Base-by-base conservation (phyloP, 495 filamentous ascomycete species). In the Aspergillus sparsus region DNA sequence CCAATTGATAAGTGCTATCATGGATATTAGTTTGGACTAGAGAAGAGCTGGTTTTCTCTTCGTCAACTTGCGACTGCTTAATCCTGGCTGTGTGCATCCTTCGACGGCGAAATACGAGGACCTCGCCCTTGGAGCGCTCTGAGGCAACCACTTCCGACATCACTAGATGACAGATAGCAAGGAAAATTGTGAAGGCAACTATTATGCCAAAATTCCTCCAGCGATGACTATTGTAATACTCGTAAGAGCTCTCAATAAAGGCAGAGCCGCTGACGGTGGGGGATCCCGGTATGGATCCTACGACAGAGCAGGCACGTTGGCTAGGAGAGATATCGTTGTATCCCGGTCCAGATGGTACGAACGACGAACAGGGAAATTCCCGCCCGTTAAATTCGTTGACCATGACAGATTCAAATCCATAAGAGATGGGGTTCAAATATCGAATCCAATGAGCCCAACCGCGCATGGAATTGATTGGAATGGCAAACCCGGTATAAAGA, bases 361-460 rank as follows among this genome's bases (percentile, higher is more conserved):
- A 77, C 1, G 80, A 84, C 0, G 74, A 86, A 65, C 88, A 92
- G 1, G 82, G 61, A 52, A 80, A 74, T 9, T 72, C 49, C 1
- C 75, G 67, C 27, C 67, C 72, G 66, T 80, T 68, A 55, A 88
- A 85, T 64, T 91, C 88, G 52, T 78, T 78, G 21, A 70, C 62
- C 67, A 78, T 67, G 1, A 78, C 35, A 21, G 63, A 52, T 49
- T 78, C 75, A 45, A 76, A 78, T 5, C 60, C 70, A 58, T 77
- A 65, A 11, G 55, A 61, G 27, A 94, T 80, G 10, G 91, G 91
- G 62, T 94, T 85, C 7, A 95, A 68, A 61, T 90, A 94, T 42
- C 61, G 64, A n/a, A 75, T 69, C 69, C 70, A 74, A 11, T 49
- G 57, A 52, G 76, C 71, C 76, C 76, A 78, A 5, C 67, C 65